These are phyloP conservation scores for Clonostachys rosea DNA, from an alignment of 2,329 filamentous ascomycete species.

Conservation along the genomic window DNA sequence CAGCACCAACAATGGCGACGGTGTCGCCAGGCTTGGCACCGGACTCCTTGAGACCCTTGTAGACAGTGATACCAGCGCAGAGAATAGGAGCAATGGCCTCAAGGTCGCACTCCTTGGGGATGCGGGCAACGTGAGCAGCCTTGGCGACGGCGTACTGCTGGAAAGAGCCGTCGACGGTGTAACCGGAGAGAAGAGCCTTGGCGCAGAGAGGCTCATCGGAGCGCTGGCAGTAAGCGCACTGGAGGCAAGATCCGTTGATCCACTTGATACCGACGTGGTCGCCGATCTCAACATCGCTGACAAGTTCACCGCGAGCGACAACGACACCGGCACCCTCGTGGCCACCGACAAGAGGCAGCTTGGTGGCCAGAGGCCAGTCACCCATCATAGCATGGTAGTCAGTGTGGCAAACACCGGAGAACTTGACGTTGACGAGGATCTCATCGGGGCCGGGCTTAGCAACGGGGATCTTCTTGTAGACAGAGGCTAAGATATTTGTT, in stretches of 20 bases:
- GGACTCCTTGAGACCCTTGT: conserved; percentile 88
- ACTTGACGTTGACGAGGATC: conserved; percentile 88
- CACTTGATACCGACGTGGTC: conserved; percentile 89
- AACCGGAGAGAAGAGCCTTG: conserved; percentile 73
- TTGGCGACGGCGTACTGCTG: conserved; percentile 90
- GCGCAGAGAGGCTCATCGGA: conserved; percentile 80
- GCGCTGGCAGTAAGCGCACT: conserved; percentile 78
- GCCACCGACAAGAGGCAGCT: conserved; percentile 82
- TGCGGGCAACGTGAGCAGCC: conserved; percentile 76
- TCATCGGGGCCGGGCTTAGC: conserved; percentile 79
- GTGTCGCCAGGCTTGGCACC: conserved; percentile 68
- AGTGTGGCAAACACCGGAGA: conserved; percentile 86
- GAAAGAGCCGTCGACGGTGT: conserved; percentile 90
- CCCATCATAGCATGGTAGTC: conserved; percentile 77
- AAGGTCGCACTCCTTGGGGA: conserved; percentile 72
- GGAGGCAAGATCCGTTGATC: conserved; percentile 83
- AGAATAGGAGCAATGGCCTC: conserved; percentile 77
- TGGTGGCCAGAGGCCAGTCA: conserved; percentile 82
- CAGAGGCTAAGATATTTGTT: conserved; percentile 38
- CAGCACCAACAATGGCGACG: conserved; percentile 81
- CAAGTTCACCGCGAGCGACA: conserved; percentile 73
- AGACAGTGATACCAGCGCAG: conserved; percentile 83
- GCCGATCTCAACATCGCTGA: conserved; percentile 73
- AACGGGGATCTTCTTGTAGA: conserved; percentile 80
- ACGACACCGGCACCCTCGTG: conserved; percentile 78